These are phyloP conservation scores for Dalechampia spathulata DNA, from an alignment of 441 rosid species.

Conservation along the genomic window DNA sequence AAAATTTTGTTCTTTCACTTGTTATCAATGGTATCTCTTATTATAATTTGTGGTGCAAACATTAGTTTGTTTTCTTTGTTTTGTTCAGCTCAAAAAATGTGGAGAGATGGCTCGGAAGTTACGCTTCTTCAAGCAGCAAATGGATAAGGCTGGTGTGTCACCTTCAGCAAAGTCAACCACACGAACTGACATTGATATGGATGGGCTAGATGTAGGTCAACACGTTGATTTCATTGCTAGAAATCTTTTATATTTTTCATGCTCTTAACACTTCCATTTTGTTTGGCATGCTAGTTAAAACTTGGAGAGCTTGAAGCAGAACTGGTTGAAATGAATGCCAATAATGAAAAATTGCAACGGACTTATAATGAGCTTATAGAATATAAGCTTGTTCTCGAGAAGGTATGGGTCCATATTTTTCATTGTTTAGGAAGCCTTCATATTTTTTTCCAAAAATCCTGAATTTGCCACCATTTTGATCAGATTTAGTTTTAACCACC, in stretches of 20 bases:
- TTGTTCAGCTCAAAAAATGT: conserved; percentile 61
- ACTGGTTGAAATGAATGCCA: conserved; percentile 80
- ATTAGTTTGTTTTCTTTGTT: background rate
- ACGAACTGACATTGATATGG: conserved; percentile 38
- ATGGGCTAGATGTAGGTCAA: conserved; percentile 57
- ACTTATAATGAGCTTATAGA: conserved; percentile 71
- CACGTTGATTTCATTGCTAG: conserved; percentile 4
- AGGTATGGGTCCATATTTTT: conserved; percentile 42
- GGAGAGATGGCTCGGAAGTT: conserved; percentile 88
- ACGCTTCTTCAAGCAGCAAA: conserved; percentile 79
- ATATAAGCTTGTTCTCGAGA: conserved; percentile 69
- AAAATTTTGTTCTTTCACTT: background rate
- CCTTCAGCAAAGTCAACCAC: conserved; percentile 35
- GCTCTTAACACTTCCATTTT: background rate
- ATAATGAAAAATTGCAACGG: conserved; percentile 69
- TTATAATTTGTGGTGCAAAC: background rate
- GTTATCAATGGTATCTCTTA: background rate
- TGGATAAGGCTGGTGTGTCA: conserved; percentile 58
- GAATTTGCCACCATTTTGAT: no score
- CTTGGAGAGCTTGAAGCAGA: conserved; percentile 91
- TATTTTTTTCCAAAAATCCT: no score
- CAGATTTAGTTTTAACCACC: no score
- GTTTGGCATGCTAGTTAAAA: conserved; percentile 34
- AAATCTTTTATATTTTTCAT: conserved; percentile 14
- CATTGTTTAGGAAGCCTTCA: no score